These are phyloP conservation scores for Hippophae tibetana DNA, from an alignment of 306 rosid genomes.

Conservation along the genomic window DNA sequence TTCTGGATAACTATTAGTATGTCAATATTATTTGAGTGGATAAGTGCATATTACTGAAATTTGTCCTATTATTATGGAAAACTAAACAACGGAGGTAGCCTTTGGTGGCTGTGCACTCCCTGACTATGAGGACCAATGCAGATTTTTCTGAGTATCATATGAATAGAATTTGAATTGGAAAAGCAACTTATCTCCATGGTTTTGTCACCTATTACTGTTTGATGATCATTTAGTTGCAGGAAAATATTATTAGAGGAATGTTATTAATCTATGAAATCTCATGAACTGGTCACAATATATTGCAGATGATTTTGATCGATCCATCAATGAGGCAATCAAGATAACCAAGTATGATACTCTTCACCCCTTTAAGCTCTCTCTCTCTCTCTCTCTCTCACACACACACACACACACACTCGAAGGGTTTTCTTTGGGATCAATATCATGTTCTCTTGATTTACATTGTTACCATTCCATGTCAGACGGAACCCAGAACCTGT, in stretches of 20 bases:
- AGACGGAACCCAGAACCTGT: slow-evolving; percentile 66
- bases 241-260: neutral
- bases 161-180: neutral
- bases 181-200: neutral
- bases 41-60: neutral
- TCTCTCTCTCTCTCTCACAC: neutral
- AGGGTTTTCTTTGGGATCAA: neutral
- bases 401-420: neutral
- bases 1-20: neutral
- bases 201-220: neutral
- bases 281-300: slow-evolving; percentile 13
- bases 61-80: neutral
- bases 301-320: slow-evolving; percentile 94
- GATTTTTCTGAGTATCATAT: neutral
- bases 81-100: neutral
- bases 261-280: slow-evolving; percentile 3
- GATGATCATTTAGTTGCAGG: neutral
- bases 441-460: slow-evolving; percentile 10
- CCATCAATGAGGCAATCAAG: slow-evolving; percentile 96
- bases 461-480: slow-evolving; percentile 15
- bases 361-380: slow-evolving; percentile 7
- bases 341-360: slow-evolving; percentile 68
- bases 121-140: neutral
- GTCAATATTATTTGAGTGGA: neutral
- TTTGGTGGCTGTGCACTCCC: neutral